Evolutionary conservation across 2,329 filamentous ascomycete species (phyloP).

Genomic region (Pseudogymnoascus sp.): DNA sequence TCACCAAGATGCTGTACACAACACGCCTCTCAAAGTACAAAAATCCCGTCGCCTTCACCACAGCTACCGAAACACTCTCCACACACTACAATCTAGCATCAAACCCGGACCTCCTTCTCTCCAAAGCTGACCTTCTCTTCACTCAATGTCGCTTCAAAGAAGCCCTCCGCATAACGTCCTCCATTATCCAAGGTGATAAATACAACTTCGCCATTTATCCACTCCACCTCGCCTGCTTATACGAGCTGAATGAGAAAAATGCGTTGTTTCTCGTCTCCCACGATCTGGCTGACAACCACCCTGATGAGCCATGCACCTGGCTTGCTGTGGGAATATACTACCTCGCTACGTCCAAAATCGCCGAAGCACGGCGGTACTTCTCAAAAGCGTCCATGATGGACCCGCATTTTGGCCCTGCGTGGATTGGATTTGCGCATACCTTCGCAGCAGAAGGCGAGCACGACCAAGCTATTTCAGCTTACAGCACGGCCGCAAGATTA

Average conservation of each 20-base stretch:
- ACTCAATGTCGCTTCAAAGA: slow-evolving; percentile 92
- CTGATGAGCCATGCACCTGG: slow-evolving; percentile 86
- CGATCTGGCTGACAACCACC: slow-evolving; percentile 84
- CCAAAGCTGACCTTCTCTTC: slow-evolving; percentile 83
- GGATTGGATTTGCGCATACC: slow-evolving; percentile 98
- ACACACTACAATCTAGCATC: slow-evolving; percentile 83
- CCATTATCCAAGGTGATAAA: slow-evolving; percentile 74
- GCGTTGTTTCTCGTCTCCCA: slow-evolving; percentile 86
- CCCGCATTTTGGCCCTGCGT: slow-evolving; percentile 91
- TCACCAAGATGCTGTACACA: slow-evolving; percentile 93
- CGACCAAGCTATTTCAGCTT: slow-evolving; percentile 95
- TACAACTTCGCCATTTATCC: slow-evolving; percentile 88
- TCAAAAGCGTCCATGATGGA: slow-evolving; percentile 98
- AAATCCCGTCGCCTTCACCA: slow-evolving; percentile 72
- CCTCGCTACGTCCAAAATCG: slow-evolving; percentile 77
- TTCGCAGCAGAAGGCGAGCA: slow-evolving; percentile 97
- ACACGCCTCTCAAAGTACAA: slow-evolving; percentile 93
- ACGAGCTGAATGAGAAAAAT: slow-evolving; percentile 80
- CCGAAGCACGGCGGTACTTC: slow-evolving; percentile 91
- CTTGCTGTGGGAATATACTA: slow-evolving; percentile 95
- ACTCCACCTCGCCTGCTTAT: slow-evolving; percentile 82
- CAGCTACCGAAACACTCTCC: slow-evolving; percentile 81
- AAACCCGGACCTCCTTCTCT: slow-evolving; percentile 85
- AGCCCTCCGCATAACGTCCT: slow-evolving; percentile 74
- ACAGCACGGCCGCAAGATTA: slow-evolving; percentile 85